phyloP scores from a whole-genome alignment of 1,139 yeast species.

The Suhomyces bokatorum region DNA sequence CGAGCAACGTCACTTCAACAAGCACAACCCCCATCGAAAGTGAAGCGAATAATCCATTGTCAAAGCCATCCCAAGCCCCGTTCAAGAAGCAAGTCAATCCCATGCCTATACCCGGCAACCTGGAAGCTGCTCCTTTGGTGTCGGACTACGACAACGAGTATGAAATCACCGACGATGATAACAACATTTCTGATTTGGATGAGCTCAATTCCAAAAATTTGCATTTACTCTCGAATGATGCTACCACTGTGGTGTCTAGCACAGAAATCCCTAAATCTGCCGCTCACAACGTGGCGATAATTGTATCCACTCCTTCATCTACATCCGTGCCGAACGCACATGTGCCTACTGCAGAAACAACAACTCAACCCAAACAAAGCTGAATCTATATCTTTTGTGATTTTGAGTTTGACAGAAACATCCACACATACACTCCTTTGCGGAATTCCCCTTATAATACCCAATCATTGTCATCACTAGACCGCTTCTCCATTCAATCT shows the following conservation, averaged over 20 bases:
- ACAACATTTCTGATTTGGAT: constrained; percentile 21
- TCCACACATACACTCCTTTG: background rate
- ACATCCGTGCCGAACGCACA: constrained; percentile 9
- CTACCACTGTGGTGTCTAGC: background rate
- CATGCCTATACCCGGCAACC: constrained; percentile 53
- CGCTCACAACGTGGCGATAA: constrained; percentile 21
- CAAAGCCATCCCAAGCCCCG: constrained; percentile 20
- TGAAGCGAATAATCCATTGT: constrained; percentile 11
- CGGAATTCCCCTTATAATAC: background rate
- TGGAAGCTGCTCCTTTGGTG: constrained; percentile 32
- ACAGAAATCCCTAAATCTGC: background rate
- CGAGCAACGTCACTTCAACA: constrained; percentile 20
- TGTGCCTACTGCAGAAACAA: background rate
- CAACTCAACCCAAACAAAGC: constrained; percentile 3
- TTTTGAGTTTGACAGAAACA: background rate
- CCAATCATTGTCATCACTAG: constrained; percentile 1
- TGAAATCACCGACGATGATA: constrained; percentile 34
- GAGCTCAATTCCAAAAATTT: constrained; percentile 15
- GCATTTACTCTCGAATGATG: constrained; percentile 5
- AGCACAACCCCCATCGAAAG: constrained; percentile 21
- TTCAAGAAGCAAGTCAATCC: constrained; percentile 56
- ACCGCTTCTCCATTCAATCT: background rate
- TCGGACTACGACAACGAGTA: constrained; percentile 35
- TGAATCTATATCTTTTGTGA: constrained; percentile 4
- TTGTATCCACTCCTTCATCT: constrained; percentile 28